These are phyloP conservation scores for Calocybe cyanea DNA, from an alignment of 768 basidiomycete genomes.

Conservation along the genomic window DNA sequence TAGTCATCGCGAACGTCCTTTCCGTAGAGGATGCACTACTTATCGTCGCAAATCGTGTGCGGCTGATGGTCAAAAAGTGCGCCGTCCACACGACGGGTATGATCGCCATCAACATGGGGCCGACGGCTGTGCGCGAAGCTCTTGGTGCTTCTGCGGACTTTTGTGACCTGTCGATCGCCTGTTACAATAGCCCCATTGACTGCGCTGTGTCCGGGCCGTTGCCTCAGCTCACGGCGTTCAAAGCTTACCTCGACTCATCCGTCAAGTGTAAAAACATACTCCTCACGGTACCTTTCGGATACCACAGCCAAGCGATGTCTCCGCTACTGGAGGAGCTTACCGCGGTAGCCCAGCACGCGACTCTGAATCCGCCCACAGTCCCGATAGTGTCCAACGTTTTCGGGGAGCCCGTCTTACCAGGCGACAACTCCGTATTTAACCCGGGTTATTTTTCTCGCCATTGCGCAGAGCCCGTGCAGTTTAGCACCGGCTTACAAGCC, in stretches of 20 bases:
- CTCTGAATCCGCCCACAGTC: conserved; percentile 44
- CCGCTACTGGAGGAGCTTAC: conserved; percentile 50
- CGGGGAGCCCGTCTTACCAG: conserved; percentile 49
- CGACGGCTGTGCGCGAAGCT: conserved; percentile 28
- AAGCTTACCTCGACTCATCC: conserved; percentile 32
- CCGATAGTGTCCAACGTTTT: conserved; percentile 61
- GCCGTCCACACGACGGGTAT: conserved; percentile 47
- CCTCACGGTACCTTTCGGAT: conserved; percentile 57
- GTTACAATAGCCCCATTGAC: conserved; percentile 56
- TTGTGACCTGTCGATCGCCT: conserved; percentile 45
- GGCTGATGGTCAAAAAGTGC: conserved; percentile 53
- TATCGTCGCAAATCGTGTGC: conserved; percentile 54
- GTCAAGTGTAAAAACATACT: conserved; percentile 35
- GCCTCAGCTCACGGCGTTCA: conserved; percentile 37
- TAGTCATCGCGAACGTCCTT: conserved; percentile 59
- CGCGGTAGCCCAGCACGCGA: conserved; percentile 31
- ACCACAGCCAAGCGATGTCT: conserved; percentile 64
- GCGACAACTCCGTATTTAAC: conserved; percentile 45
- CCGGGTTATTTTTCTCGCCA: conserved; percentile 56
- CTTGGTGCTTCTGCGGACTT: conserved; percentile 31
- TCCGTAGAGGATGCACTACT: conserved; percentile 52
- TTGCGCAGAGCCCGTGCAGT: conserved; percentile 54
- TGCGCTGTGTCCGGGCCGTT: conserved; percentile 59
- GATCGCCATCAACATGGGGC: conserved; percentile 48
- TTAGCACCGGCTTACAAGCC: conserved; percentile 45